Evolutionary conservation across 352 stramenopile species (phyloP).

Genomic region (Phytophthora litchii): DNA sequence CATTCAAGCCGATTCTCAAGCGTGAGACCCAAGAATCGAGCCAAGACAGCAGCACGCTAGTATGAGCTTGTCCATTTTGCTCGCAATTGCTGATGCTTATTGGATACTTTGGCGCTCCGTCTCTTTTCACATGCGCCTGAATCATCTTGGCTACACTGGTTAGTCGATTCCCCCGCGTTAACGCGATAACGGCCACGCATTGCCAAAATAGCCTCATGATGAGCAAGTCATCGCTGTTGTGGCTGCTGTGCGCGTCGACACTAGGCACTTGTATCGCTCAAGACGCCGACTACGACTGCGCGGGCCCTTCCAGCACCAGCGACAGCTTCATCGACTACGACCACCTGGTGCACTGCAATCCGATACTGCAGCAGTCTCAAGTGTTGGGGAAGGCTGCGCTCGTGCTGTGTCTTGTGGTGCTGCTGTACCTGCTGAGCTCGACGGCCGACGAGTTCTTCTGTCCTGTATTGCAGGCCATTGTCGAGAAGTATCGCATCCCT

Average conservation of each 20-base stretch:
- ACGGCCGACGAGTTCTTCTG: conserved; percentile 87
- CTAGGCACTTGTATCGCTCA: neutral
- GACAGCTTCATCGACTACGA: conserved; percentile 77
- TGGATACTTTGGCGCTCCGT: conserved; percentile 16
- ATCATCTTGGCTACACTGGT: conserved; percentile 29
- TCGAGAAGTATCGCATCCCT: conserved; percentile 79
- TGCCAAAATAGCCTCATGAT: conserved; percentile 17
- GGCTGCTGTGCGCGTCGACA: conserved; percentile 17
- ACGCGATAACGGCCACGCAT: conserved; percentile 7
- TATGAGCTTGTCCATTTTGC: neutral
- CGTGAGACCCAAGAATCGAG: neutral
- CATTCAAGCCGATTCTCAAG: neutral
- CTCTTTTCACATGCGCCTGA: conserved; percentile 25
- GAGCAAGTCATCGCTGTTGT: conserved; percentile 19
- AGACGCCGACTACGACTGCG: conserved; percentile 36
- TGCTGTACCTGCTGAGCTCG: conserved; percentile 82
- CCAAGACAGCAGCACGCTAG: neutral
- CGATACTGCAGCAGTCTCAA: conserved; percentile 48
- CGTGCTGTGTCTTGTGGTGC: conserved; percentile 54
- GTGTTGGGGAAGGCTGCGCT: conserved; percentile 45
- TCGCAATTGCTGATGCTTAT: neutral
- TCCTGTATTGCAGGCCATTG: conserved; percentile 71
- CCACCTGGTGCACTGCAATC: conserved; percentile 60
- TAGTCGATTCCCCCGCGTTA: conserved; percentile 35
- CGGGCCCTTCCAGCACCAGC: conserved; percentile 22